phyloP scores from a whole-genome alignment of 106 monocot species.

The Acorus calamus region DNA sequence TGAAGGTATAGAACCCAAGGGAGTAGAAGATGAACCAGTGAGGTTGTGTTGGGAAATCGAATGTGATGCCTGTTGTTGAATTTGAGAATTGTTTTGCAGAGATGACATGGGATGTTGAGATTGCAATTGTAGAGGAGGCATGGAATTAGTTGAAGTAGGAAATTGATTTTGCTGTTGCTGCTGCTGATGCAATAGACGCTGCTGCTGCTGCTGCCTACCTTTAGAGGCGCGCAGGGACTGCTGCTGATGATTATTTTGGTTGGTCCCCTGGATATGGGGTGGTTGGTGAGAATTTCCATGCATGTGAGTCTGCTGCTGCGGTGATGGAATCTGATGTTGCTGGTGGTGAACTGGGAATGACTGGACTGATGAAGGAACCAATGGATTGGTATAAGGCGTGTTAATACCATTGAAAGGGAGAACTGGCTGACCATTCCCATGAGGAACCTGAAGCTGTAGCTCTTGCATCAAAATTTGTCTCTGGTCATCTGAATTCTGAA shows the following conservation, averaged over 20 bases:
- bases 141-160: conserved; percentile 22
- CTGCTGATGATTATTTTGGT: conserved; percentile 44
- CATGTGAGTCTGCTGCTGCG: conserved; percentile 33
- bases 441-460: conserved; percentile 59
- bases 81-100: conserved; percentile 37
- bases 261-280: conserved; percentile 42
- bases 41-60: too few species aligned
- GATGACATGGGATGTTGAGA: conserved; percentile 13
- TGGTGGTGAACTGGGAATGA: conserved; percentile 44
- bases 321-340: conserved; percentile 32
- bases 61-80: conserved; percentile 28
- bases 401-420: conserved; percentile 37
- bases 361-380: conserved; percentile 28
- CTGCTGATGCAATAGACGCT: conserved; percentile 39
- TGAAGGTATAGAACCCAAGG: conserved; percentile 20
- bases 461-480: conserved; percentile 80
- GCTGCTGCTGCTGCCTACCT: conserved; percentile 57
- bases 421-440: conserved; percentile 36
- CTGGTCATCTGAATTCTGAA: conserved; percentile 63
- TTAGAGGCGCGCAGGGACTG: conserved; percentile 57
- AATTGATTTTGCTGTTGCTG: conserved; percentile 23
- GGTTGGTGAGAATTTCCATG: conserved; percentile 36
- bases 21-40: conserved; percentile 26
- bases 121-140: too few species aligned
- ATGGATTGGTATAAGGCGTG: conserved; percentile 32